Evolutionary conservation across 495 filamentous ascomycete species (phyloP), one percentile per base, ranked within the genome.

Genomic region (Aspergillus carlsbadensis): DNA sequence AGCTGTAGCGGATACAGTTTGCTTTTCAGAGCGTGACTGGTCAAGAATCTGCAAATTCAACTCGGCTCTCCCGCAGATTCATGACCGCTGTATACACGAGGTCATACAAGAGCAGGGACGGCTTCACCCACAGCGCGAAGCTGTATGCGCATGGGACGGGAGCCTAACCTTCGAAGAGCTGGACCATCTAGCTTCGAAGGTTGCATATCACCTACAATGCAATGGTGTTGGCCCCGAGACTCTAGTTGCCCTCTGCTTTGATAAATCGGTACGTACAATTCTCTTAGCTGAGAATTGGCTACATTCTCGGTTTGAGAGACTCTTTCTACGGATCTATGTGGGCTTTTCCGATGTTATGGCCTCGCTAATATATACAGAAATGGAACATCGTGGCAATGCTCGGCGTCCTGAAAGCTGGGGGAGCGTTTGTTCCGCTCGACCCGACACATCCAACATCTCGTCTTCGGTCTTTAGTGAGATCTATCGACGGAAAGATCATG

Each of bases 111-210:
- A 81, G 26, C 68, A 79, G 51, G 68, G 65, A 5, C 22, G 70
- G 0, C 52, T 61, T 6, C 64, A 67, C 6, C 77, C 82, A 3
- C 61, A 80, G 4, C 58, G 65, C 17, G 73, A 77, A 52, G 78
- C 79, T 26, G 67, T 84, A 0, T 75, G 70, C 43, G 68, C 78
- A 2, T 87, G 84, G 84, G 85, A 88, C 70, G 84, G 83, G 15
- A 70, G 53, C 24, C 69, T 87, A 54, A 84, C 83, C 1, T 87
- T 80, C 60, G 56, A 57, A 18, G 75, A 87, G 43, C 65, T 87
- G 31, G 77, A 84, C 22, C 36, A 56, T 0, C 60, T 78, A 26
- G 76, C 82, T 4, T 56, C 73, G 59, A 62, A 68, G 63, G 13
- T 88, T 21, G 82, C 82, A 4, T 63, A 41, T 10, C 62, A 75